These are phyloP conservation scores for Anisodus acutangulus DNA, from an alignment of 257 asterid genomes.

Conservation along the genomic window DNA sequence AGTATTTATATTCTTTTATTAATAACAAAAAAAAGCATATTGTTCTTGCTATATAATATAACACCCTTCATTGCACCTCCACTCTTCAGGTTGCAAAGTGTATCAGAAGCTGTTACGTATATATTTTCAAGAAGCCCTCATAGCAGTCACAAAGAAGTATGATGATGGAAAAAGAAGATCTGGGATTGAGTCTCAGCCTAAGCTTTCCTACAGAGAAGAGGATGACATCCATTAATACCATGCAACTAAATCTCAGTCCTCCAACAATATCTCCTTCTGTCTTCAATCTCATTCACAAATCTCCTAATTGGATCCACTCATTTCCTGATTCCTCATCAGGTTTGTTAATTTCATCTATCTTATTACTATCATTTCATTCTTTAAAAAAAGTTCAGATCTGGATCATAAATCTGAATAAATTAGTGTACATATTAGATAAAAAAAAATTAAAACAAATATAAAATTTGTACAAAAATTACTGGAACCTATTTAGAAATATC, in stretches of 20 bases:
- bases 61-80: slow-evolving; percentile 20
- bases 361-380: not conserved
- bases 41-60: slow-evolving; percentile 54
- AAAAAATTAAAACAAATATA: no score
- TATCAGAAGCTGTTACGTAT: not conserved
- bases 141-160: slow-evolving; percentile 21
- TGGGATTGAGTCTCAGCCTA: slow-evolving; percentile 73
- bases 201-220: slow-evolving; percentile 41
- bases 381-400: slow-evolving; percentile 23
- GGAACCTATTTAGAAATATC: no score
- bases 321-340: slow-evolving; percentile 55
- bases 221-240: slow-evolving; percentile 12
- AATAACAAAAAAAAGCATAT: not conserved
- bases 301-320: slow-evolving; percentile 47
- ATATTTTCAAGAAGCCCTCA: not conserved
- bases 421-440: no score
- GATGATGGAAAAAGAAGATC: slow-evolving; percentile 63
- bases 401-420: no score
- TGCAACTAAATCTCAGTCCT: slow-evolving; percentile 51
- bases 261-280: slow-evolving; percentile 25
- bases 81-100: slow-evolving; percentile 25
- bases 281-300: slow-evolving; percentile 35
- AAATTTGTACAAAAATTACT: no score
- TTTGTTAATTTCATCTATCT: not conserved
- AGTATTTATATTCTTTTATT: no score